Base-by-base conservation (phyloP, 805 yeast genomes). In the Metschnikowia arizonensis region DNA sequence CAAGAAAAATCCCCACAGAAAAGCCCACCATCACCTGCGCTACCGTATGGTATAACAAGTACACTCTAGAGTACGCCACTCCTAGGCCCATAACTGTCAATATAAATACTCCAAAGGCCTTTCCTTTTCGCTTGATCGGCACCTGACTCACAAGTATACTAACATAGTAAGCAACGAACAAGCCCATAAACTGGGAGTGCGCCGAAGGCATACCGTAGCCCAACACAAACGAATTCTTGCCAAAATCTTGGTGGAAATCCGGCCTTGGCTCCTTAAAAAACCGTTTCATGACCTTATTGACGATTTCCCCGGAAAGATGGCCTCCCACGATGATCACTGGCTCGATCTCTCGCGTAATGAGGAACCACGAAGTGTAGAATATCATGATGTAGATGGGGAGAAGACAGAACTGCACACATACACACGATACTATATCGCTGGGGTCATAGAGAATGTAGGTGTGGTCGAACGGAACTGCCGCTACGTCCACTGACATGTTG, bases 131-230 rank as follows among this genome's bases (percentile, higher is more conserved):
- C 25, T 28, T 14, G 33, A 44, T 33, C 2, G 55, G 55, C 59
- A 50, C 66, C 62, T 79, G 79, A 66, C 58, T 74, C 66, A 51
- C 61, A 53, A 62, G 64, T 45, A 46, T 75, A 47, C 85, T 70
- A 2, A 72, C 54, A 49, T 74, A 67, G 59, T 82, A 85, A 6
- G 76, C 68, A n/a, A 79, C 75, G 51, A 85, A 81, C 60, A 81
- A 93, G 2, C 96, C 95, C 89, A 91, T 85, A 63, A 90, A 93
- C 66, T 91, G 99, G 0, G 96, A 81, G 64, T 91, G 99, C 1
- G 99, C 97, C 43, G 90, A 82, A 0, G 99, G 99, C 97, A 91
- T 91, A 0, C 99, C 99, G 61, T 83, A 89, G 0, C 85, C 82
- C 50, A 85, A 73, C 47, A 79, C 63, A 35, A 60, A 60, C 21